Evolutionary conservation across 2,329 filamentous ascomycete species (phyloP).

Genomic region (Dactylellina drechsleri): DNA sequence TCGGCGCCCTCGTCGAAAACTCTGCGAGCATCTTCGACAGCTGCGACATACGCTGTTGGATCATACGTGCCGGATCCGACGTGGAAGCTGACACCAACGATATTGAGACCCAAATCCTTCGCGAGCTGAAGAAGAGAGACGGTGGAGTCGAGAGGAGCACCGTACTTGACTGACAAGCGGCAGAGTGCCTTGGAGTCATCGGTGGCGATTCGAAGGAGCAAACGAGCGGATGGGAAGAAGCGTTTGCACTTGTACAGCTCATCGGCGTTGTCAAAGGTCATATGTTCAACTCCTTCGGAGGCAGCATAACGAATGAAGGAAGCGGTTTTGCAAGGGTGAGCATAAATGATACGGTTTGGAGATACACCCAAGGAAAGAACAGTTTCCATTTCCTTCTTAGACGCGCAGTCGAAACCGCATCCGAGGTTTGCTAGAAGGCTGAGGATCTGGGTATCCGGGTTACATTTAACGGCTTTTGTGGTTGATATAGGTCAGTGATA

Average conservation of each 20-base stretch:
- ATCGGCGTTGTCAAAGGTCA: conserved; percentile 99
- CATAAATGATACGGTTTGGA: conserved; percentile 94
- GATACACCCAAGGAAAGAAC: conserved; percentile 84
- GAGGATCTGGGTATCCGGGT: conserved; percentile 89
- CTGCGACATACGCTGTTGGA: conserved; percentile 88
- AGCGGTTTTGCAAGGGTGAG: conserved; percentile 99
- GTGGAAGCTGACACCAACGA: conserved; percentile 97
- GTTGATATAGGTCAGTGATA: conserved; percentile 4
- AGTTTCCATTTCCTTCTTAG: conserved; percentile 95
- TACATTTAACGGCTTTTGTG: conserved; percentile 89
- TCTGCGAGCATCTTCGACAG: conserved; percentile 84
- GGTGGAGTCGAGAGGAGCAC: conserved; percentile 85
- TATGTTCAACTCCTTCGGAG: conserved; percentile 86
- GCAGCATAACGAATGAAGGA: conserved; percentile 94
- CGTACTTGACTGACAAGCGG: conserved; percentile 96
- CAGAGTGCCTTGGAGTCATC: conserved; percentile 95
- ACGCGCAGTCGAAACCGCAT: conserved; percentile 97
- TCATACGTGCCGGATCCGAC: conserved; percentile 96
- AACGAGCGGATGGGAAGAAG: conserved; percentile 85
- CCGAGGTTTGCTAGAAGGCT: conserved; percentile 87
- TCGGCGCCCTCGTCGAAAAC: conserved; percentile 86
- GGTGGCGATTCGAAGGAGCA: conserved; percentile 93
- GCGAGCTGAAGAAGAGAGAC: conserved; percentile 81
- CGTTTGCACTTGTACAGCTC: conserved; percentile 98
- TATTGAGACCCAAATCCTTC: conserved; percentile 82